Conservation (phyloP, 495 filamentous ascomycete species). For the Neurospora sp. region DNA sequence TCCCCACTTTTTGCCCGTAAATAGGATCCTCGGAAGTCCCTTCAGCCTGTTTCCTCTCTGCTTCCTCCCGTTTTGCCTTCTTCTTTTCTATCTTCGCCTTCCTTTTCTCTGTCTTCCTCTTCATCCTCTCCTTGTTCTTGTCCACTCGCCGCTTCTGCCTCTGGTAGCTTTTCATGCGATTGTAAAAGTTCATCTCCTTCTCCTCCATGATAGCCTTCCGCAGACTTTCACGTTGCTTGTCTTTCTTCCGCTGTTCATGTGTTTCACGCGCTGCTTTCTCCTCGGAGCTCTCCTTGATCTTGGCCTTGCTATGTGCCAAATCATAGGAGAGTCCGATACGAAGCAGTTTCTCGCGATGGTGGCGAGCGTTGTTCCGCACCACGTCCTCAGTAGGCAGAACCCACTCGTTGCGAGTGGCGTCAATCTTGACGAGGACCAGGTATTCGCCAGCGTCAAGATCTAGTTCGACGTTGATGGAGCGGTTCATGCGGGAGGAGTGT, state of each 20-base stretch:
- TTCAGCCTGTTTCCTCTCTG: background rate
- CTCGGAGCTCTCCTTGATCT: conserved; percentile 52
- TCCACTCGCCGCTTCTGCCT: conserved; percentile 6
- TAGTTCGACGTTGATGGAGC: conserved; percentile 75
- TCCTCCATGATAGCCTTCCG: conserved; percentile 19
- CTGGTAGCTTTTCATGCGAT: conserved; percentile 1
- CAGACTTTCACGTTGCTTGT: conserved; percentile 41
- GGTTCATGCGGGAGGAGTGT: conserved; percentile 56
- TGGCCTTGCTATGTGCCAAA: conserved; percentile 69
- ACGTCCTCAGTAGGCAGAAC: conserved; percentile 54
- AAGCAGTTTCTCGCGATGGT: conserved; percentile 68
- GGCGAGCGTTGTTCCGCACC: conserved; percentile 50
- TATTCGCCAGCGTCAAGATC: conserved; percentile 77
- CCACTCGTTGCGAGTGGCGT: conserved; percentile 47
- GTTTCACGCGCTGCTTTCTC: conserved; percentile 45
- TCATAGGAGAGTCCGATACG: conserved; percentile 77
- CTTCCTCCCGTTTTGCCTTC: conserved; percentile 14
- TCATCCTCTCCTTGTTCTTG: conserved; percentile 16
- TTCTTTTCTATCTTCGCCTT: conserved; percentile 11
- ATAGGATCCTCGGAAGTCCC: background rate
- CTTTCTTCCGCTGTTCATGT: conserved; percentile 27
- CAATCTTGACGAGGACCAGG: conserved; percentile 66
- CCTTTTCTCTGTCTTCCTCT: conserved; percentile 19
- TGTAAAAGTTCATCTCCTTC: conserved; percentile 11
- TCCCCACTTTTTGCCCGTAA: background rate